These are phyloP conservation scores for Solanum hybrid DNA, from an alignment of 305 asterid species.

Conservation along the genomic window DNA sequence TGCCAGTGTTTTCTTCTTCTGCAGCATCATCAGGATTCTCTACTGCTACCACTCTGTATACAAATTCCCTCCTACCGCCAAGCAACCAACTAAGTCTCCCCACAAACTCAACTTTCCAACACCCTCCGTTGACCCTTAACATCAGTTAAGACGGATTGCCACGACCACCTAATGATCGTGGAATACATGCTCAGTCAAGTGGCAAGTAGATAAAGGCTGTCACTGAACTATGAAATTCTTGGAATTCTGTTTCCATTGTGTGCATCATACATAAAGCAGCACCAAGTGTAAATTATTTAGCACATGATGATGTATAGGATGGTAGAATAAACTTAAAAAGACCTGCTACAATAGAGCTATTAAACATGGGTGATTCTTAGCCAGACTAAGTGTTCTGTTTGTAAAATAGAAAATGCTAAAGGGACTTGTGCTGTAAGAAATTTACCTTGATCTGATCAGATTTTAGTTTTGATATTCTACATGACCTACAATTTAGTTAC, in stretches of 20 bases:
- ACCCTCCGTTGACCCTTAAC: slow-evolving; percentile 25
- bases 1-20: slow-evolving; percentile 55
- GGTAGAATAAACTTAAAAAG: neutral
- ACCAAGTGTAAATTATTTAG: neutral
- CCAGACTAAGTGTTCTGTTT: neutral
- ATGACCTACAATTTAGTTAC: neutral
- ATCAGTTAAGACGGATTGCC: slow-evolving; percentile 3
- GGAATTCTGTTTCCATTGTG: neutral
- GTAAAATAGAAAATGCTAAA: neutral
- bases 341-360: neutral
- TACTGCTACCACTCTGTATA: slow-evolving; percentile 27
- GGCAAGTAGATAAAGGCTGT: neutral
- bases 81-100: slow-evolving; percentile 27
- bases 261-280: neutral
- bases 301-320: neutral
- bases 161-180: neutral
- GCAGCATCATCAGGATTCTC: slow-evolving; percentile 99
- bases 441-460: neutral
- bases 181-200: neutral
- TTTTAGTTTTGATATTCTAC: neutral
- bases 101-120: slow-evolving; percentile 21
- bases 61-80: slow-evolving; percentile 27
- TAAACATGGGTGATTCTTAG: neutral
- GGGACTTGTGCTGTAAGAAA: neutral
- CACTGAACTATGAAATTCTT: neutral